Evolutionary conservation across 1,284 basidiomycete species (phyloP).

Genomic region (Cystobasidium sp.): DNA sequence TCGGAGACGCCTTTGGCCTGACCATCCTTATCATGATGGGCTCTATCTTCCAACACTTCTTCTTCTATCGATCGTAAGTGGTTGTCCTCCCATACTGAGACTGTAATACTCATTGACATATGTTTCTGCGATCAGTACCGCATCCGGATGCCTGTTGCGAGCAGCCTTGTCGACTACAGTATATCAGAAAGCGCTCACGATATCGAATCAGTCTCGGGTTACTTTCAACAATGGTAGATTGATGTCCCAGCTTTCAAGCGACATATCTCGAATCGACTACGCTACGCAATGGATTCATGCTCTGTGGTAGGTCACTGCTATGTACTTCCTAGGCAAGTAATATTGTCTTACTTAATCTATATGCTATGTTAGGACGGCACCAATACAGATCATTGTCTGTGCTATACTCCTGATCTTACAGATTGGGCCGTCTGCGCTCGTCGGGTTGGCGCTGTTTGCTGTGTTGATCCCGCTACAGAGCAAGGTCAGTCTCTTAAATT

Average conservation of each 20-base stretch:
- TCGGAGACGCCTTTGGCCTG: constrained; percentile 70
- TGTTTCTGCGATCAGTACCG: constrained; percentile 59
- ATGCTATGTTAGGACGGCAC: constrained; percentile 72
- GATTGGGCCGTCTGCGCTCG: constrained; percentile 76
- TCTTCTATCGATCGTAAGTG: constrained; percentile 63
- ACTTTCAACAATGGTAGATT: constrained; percentile 82
- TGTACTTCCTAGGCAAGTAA: no score
- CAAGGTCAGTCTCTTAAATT: constrained; percentile 22
- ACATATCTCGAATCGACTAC: constrained; percentile 78
- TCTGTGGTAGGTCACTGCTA: no score
- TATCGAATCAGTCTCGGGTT: constrained; percentile 78
- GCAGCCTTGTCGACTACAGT: constrained; percentile 87
- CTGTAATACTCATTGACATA: not conserved
- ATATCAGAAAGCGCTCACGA: constrained; percentile 75
- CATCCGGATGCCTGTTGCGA: constrained; percentile 74
- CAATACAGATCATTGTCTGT: constrained; percentile 68
- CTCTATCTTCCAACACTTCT: constrained; percentile 63
- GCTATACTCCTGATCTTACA: constrained; percentile 70
- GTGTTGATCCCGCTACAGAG: constrained; percentile 69
- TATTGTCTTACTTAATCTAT: constrained; percentile 74
- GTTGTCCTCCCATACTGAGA: not conserved
- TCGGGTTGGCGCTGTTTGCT: constrained; percentile 79
- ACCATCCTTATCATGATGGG: constrained; percentile 71
- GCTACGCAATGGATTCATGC: constrained; percentile 29
- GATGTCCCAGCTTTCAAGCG: constrained; percentile 91